phyloP scores from a whole-genome alignment of 2,329 filamentous ascomycete genomes.

The Didymosphaeria variabile region DNA sequence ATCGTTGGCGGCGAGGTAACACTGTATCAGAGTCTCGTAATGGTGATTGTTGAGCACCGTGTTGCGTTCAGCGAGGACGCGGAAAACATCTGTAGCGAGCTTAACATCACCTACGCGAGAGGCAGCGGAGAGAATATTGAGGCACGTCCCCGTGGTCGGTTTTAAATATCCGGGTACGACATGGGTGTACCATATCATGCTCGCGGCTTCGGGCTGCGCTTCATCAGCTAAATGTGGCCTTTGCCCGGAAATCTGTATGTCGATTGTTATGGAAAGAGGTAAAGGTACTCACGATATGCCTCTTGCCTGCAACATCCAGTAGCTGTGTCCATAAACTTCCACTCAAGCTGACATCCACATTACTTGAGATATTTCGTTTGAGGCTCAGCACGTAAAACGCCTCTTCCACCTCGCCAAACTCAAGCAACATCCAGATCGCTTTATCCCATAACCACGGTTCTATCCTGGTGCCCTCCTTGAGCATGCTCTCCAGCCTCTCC shows the following conservation, averaged over 20 bases:
- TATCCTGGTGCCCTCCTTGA: slow-evolving; percentile 63
- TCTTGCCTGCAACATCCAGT: slow-evolving; percentile 76
- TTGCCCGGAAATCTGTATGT: too few relatives aligned
- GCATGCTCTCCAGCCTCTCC: slow-evolving; percentile 72
- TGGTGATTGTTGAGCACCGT: slow-evolving; percentile 71
- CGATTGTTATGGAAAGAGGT: too few relatives aligned
- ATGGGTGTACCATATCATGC: slow-evolving; percentile 74
- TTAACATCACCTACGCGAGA: slow-evolving; percentile 72
- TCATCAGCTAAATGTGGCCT: slow-evolving; percentile 21
- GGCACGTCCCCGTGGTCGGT: slow-evolving; percentile 70
- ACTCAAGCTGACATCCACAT: slow-evolving; percentile 49
- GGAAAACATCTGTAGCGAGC: slow-evolving; percentile 76
- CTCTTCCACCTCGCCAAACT: slow-evolving; percentile 78
- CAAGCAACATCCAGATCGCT: slow-evolving; percentile 76
- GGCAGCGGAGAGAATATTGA: slow-evolving; percentile 76
- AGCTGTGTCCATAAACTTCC: slow-evolving; percentile 72
- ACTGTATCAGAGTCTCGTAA: slow-evolving; percentile 80
- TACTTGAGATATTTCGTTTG: slow-evolving; percentile 56
- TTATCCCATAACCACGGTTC: slow-evolving; percentile 81
- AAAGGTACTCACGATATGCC: slow-evolving; percentile 60
- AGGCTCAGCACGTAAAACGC: slow-evolving; percentile 71
- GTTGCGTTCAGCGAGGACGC: slow-evolving; percentile 67
- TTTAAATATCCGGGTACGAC: slow-evolving; percentile 68
- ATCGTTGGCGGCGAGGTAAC: slow-evolving; percentile 70
- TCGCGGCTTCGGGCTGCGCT: slow-evolving; percentile 67